Base-by-base conservation (phyloP, 768 basidiomycete genomes). In the Dioszegia aurantiaca region DNA sequence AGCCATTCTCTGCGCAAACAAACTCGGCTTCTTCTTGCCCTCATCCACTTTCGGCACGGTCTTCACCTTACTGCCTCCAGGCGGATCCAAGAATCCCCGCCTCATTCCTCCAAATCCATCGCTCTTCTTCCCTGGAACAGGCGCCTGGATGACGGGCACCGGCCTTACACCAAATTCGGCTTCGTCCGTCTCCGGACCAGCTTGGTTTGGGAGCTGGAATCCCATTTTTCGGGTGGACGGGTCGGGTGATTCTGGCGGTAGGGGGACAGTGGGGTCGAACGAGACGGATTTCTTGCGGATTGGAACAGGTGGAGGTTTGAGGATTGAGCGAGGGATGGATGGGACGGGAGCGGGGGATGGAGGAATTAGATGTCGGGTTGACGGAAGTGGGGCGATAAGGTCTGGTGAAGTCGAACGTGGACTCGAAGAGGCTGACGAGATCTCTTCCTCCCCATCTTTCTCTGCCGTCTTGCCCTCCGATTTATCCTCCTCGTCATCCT, bases 281-380 rank as follows among this genome's bases (percentile, higher is more conserved):
- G 70, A 60, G 6, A 72, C 70, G 19, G 68, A 69, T 51, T 72
- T 72, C 37, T 69, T 72, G 0, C 64, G 62, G 12, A 58, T 30
- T 53, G 21, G 51, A 3, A 23, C 5, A 11, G 51, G 51, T 14
- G 55, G 51, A 8, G 67, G 61, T 54, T 72, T 72, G 21, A 72
- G 61, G 33, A 72, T 72, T 6, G 65, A 67, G 33, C 58, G 58
- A 6, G 64, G 40, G 53, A 45, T 24, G 46, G 41, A 16, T 26
- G 46, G 27, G 16, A 40, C 6, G 41, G 41, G 10, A 43, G 54
- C 28, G n/a, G 60, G 60, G 11, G 65, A 23, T 21, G 56, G 37
- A 12, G 59, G 36, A 11, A 37, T n/a, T n/a, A n/a, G n/a, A n/a
- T n/a, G 40, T 28, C 31, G 9, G 33, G 14, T 14, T 4, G 55